phyloP scores from a whole-genome alignment of 2,329 filamentous ascomycete species.

The Xylariaceae sp. region DNA sequence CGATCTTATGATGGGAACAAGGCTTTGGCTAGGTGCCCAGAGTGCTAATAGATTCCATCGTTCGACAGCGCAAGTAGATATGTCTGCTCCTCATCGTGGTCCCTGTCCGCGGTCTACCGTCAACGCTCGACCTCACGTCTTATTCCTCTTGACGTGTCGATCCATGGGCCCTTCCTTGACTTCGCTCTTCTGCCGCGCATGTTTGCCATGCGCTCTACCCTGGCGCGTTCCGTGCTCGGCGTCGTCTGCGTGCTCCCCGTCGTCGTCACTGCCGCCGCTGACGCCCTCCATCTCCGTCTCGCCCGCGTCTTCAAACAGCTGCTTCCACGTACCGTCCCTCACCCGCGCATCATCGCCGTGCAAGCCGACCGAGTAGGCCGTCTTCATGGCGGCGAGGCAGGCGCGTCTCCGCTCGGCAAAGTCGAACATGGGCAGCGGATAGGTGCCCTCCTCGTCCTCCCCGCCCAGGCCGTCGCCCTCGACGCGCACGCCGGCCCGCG shows the following conservation, averaged over 20 bases:
- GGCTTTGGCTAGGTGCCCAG: too few species aligned
- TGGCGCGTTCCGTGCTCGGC: constrained; percentile 11
- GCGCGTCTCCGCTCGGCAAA: constrained; percentile 54
- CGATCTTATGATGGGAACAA: too few species aligned
- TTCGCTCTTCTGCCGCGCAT: constrained; percentile 10
- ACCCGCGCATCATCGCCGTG: constrained; percentile 57
- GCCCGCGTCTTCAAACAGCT: constrained; percentile 34
- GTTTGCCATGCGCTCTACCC: constrained; percentile 9
- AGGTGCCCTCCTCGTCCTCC: constrained; percentile 37
- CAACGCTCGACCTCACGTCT: constrained; percentile 9
- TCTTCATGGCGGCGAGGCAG: constrained; percentile 63
- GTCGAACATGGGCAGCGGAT: constrained; percentile 74
- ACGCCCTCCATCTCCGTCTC: constrained; percentile 34
- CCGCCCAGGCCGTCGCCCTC: constrained; percentile 40
- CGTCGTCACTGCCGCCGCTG: constrained; percentile 25
- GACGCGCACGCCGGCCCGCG: constrained; percentile 54
- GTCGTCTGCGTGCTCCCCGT: constrained; percentile 23
- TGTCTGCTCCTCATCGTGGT: too few species aligned
- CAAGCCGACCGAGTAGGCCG: constrained; percentile 57
- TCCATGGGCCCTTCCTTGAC: constrained; percentile 25
- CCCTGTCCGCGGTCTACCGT: too few species aligned
- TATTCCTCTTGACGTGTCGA: constrained; percentile 23
- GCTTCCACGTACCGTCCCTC: constrained; percentile 50
- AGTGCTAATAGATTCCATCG: too few species aligned
- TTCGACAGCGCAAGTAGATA: too few species aligned